These are phyloP conservation scores for Alternaria triticina DNA, from an alignment of 2,329 filamentous ascomycete species.

Conservation along the genomic window DNA sequence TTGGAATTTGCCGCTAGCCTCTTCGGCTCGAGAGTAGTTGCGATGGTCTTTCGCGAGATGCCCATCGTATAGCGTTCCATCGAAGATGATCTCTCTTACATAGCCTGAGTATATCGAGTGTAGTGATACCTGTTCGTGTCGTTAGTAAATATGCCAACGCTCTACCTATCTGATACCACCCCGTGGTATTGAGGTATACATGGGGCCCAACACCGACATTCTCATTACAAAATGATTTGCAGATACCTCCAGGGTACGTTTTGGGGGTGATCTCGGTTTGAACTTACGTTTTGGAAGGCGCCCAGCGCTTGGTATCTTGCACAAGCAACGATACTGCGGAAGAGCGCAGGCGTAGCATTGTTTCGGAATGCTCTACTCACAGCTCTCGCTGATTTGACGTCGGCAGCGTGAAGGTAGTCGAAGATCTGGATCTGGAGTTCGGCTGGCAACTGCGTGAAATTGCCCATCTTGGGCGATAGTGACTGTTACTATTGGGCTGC, in stretches of 20 bases:
- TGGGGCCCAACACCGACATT: not conserved
- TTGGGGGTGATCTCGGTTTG: no score
- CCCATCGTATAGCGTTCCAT: constrained; percentile 32
- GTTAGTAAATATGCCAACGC: not conserved
- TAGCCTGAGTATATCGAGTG: constrained; percentile 32
- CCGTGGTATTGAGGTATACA: not conserved
- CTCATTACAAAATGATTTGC: no score
- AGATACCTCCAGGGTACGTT: no score
- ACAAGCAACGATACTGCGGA: constrained; percentile 32
- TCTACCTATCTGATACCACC: not conserved
- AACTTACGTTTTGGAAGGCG: constrained; percentile 32
- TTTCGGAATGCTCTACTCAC: constrained; percentile 29
- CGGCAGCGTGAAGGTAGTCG: constrained; percentile 23
- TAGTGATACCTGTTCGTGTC: constrained; percentile 8
- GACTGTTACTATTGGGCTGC: not conserved
- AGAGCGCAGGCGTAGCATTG: constrained; percentile 32
- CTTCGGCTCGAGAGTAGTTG: constrained; percentile 9
- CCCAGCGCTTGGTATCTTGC: constrained; percentile 39
- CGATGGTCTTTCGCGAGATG: constrained; percentile 18
- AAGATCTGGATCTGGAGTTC: constrained; percentile 41
- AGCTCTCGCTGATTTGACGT: constrained; percentile 34
- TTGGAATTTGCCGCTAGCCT: constrained; percentile 8
- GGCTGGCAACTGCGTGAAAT: constrained; percentile 27
- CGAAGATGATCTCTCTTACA: constrained; percentile 42
- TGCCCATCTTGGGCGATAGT: constrained; percentile 1